Base-by-base conservation (phyloP, 352 stramenopile species). In the Globisporangium camurandrum region DNA sequence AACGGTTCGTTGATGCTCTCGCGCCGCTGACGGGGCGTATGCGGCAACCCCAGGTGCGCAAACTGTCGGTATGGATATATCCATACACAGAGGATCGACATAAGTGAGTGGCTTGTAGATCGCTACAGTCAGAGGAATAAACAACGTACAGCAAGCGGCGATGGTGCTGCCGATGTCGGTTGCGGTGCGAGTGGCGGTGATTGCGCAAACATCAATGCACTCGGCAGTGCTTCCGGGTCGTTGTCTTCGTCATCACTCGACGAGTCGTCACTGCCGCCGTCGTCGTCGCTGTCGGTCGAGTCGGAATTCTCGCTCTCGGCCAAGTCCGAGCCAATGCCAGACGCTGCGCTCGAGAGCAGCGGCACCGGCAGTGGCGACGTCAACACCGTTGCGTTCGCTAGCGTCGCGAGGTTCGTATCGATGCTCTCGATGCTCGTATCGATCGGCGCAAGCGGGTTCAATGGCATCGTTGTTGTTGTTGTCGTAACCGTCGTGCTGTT, bases 301-400 rank as follows among this genome's bases (percentile, higher is more conserved):
- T 89, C 78, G 14, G 78, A 89, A 48, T 86, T 85, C 52, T 86
- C 78, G 4, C 75, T 87, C 51, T 89, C 78, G 11, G 69, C 76
- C n/a, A 88, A 54, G 46, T 74, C 73, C 16, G 73, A 75, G 0
- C 59, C 67, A 14, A 87, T 60, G 14, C 75, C 78, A 14, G 70
- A 80, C 11, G 68, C 52, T 16, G 43, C 39, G 44, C 57, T 67
- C 14, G 52, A 59, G 5, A 59, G 41, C 10, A 46, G 19, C 37
- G 51, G 39, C 16, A 23, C 20, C 22, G 47, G 30, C 34, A 45
- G 57, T 59, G 12, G 37, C 52, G 34, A 36, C 14, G 30, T 12
- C 9, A 12, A 8, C 9, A 34, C 14, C 30, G 14, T 1, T 8
- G 9, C 30, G 30, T 34, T 34, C 30, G 30, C 30, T n/a, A n/a